Percentiles rank a stretch among this genome's conserved stretches.
Evolutionary conservation across 768 basidiomycete species (phyloP).

Genomic region (Panaeolus papilionaceus): DNA sequence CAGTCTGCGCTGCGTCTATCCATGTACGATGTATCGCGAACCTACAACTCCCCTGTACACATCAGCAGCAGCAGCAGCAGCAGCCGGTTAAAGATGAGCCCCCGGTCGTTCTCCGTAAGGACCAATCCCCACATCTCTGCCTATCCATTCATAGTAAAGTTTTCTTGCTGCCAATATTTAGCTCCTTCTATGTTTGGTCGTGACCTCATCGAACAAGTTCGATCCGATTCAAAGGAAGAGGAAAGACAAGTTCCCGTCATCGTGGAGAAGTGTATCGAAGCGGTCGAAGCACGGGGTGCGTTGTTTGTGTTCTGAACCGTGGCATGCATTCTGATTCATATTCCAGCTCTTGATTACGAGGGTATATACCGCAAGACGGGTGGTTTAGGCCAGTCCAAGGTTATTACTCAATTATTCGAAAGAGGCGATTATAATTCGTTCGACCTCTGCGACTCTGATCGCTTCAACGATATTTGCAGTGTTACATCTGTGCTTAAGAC

Average conservation of each 20-base stretch:
- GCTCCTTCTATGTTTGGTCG: constrained; percentile 94
- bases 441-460: constrained; percentile 84
- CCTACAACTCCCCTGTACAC: constrained; percentile 70
- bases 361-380: constrained; percentile 99
- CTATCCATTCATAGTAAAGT: neutral
- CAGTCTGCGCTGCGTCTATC: constrained; percentile 85
- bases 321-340: neutral
- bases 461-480: constrained; percentile 97
- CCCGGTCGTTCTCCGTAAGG: constrained; percentile 46
- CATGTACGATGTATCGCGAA: constrained; percentile 86
- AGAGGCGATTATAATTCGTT: constrained; percentile 89
- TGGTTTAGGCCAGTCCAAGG: constrained; percentile 89
- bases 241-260: constrained; percentile 81
- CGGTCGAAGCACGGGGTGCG: constrained; percentile 88
- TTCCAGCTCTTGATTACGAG: constrained; percentile 88
- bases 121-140: constrained; percentile 22
- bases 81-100: constrained; percentile 39
- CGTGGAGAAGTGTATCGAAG: constrained; percentile 95
- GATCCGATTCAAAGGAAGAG: constrained; percentile 62
- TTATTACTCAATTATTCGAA: constrained; percentile 94
- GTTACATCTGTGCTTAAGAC: constrained; percentile 97
- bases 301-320: constrained; percentile 13
- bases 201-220: constrained; percentile 85
- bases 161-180: constrained; percentile 30
- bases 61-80: constrained; percentile 39